These are phyloP conservation scores for Truncatella angustata DNA, from an alignment of 2,329 filamentous ascomycete genomes.

Conservation along the genomic window DNA sequence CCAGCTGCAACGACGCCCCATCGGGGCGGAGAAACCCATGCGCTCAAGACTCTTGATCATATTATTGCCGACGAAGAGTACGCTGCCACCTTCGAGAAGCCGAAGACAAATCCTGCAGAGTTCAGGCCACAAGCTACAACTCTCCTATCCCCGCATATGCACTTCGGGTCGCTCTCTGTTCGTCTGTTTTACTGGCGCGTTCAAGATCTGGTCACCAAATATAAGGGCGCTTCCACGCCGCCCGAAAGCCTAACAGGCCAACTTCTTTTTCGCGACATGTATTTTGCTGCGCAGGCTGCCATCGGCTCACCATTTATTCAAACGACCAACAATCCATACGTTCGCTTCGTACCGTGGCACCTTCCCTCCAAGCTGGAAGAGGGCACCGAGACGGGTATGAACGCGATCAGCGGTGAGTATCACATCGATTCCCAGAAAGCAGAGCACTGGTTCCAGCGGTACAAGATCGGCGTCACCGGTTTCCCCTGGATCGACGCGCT, in stretches of 20 bases:
- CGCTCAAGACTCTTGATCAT: slow-evolving; percentile 55
- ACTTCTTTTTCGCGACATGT: slow-evolving; percentile 78
- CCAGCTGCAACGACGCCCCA: slow-evolving; percentile 63
- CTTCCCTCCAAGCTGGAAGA: slow-evolving; percentile 58
- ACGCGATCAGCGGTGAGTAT: slow-evolving; percentile 57
- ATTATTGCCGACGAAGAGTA: slow-evolving; percentile 64
- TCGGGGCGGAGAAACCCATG: slow-evolving; percentile 67
- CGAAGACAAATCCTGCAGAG: slow-evolving; percentile 70
- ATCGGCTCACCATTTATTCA: slow-evolving; percentile 64
- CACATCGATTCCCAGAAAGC: slow-evolving; percentile 61
- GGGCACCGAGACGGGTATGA: slow-evolving; percentile 37
- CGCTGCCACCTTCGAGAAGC: slow-evolving; percentile 73
- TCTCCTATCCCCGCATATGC: slow-evolving; percentile 69
- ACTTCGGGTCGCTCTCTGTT: slow-evolving; percentile 71
- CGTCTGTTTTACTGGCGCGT: slow-evolving; percentile 73
- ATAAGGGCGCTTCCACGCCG: slow-evolving; percentile 56
- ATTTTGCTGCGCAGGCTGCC: slow-evolving; percentile 72
- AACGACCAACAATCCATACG: slow-evolving; percentile 62
- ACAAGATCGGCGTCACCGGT: slow-evolving; percentile 67
- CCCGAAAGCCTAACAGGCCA: slow-evolving; percentile 72
- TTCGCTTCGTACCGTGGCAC: slow-evolving; percentile 78
- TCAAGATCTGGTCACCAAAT: slow-evolving; percentile 58
- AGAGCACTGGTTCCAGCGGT: slow-evolving; percentile 65
- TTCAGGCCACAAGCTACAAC: slow-evolving; percentile 74
- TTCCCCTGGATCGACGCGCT: slow-evolving; percentile 81